phyloP scores from a whole-genome alignment of 2,329 filamentous ascomycete genomes.

The Beauveria caledonica region DNA sequence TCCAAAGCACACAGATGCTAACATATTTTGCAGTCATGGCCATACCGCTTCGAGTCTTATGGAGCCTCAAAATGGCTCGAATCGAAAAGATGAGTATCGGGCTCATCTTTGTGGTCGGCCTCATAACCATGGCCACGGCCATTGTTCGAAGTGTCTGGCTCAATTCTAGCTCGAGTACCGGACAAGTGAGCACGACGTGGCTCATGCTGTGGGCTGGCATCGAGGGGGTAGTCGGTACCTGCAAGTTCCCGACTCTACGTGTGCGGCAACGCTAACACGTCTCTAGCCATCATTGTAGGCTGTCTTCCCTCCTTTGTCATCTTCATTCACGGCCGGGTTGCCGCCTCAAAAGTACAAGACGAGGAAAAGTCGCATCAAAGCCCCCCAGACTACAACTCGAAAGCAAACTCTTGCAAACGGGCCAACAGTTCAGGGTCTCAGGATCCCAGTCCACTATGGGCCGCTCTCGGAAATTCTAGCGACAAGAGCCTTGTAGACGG shows the following conservation, averaged over 20 bases:
- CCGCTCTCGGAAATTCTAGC: constrained; percentile 10
- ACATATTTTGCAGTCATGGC: constrained; percentile 14
- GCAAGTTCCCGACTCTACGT: background rate
- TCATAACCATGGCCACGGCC: constrained; percentile 16
- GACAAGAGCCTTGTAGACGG: constrained; percentile 13
- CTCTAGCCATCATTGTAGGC: constrained; percentile 15
- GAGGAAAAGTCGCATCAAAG: constrained; percentile 9
- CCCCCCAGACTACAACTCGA: constrained; percentile 3
- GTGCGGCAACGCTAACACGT: background rate
- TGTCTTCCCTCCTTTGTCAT: constrained; percentile 15
- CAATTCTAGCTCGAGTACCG: constrained; percentile 8
- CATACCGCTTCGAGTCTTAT: constrained; percentile 14
- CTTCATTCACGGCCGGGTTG: constrained; percentile 14
- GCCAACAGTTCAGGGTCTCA: constrained; percentile 6
- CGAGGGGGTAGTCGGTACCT: constrained; percentile 16
- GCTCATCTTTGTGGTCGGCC: constrained; percentile 13
- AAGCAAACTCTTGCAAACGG: constrained; percentile 8
- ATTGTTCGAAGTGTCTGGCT: constrained; percentile 16
- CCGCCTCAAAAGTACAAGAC: constrained; percentile 9
- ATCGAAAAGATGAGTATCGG: constrained; percentile 16
- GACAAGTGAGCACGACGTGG: constrained; percentile 17
- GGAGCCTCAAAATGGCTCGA: constrained; percentile 14
- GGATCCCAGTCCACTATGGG: constrained; percentile 7
- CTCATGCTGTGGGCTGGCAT: constrained; percentile 17
- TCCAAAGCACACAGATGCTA: background rate